Conservation (phyloP, 2,329 filamentous ascomycete genomes). For the Salinomyces thailandicus region DNA sequence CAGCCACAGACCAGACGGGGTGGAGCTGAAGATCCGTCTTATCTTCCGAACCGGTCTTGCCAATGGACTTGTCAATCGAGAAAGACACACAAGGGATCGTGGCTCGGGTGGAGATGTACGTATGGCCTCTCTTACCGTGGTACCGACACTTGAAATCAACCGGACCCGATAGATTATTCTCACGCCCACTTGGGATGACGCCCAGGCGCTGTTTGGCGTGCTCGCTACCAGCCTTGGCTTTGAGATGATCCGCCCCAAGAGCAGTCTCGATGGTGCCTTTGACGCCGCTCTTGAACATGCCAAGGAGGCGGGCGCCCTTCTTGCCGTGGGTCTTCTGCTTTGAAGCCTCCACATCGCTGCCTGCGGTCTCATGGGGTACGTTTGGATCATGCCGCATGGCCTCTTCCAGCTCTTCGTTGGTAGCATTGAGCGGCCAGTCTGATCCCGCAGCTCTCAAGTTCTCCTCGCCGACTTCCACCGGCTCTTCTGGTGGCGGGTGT, state of each 20-base stretch:
- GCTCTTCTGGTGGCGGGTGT: constrained; percentile 38
- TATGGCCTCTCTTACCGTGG: constrained; percentile 59
- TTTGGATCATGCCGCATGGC: constrained; percentile 43
- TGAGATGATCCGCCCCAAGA: constrained; percentile 59
- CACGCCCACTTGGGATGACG: constrained; percentile 46
- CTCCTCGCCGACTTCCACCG: constrained; percentile 39
- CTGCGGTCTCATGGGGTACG: constrained; percentile 39
- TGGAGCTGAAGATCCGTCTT: constrained; percentile 42
- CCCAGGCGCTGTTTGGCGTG: constrained; percentile 62
- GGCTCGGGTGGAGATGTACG: constrained; percentile 57
- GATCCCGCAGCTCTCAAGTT: constrained; percentile 44
- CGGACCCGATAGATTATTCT: constrained; percentile 48
- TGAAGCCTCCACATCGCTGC: constrained; percentile 43
- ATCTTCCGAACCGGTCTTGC: constrained; percentile 30
- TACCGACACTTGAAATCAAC: constrained; percentile 66
- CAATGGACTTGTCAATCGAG: constrained; percentile 42
- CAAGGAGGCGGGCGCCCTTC: constrained; percentile 44
- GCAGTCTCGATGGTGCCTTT: constrained; percentile 64
- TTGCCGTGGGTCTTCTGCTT: constrained; percentile 40
- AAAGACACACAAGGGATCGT: constrained; percentile 61
- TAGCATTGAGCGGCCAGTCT: constrained; percentile 50
- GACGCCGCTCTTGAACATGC: constrained; percentile 58
- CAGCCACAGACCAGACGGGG: constrained; percentile 58
- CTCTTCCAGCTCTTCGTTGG: constrained; percentile 53
- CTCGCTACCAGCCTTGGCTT: constrained; percentile 51